Base-by-base conservation (phyloP, 1,139 yeast species). In the Blastobotrys raffinosifermentans region DNA sequence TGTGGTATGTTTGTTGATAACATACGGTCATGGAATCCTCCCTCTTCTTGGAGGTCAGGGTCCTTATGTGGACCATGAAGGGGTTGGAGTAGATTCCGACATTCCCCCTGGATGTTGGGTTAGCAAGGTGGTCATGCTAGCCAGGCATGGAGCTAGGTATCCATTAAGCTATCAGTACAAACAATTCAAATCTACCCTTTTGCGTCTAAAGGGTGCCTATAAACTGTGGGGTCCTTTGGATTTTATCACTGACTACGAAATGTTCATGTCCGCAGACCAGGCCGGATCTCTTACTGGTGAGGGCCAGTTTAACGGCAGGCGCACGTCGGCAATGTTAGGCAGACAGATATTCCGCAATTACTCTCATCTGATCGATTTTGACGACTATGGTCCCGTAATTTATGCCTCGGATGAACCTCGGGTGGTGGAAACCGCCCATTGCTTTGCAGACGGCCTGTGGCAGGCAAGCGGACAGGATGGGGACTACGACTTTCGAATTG, bases 11-110 rank as follows among this genome's bases (percentile, higher is more conserved):
- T n/a, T n/a, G n/a, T n/a, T n/a, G n/a, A n/a, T n/a, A n/a, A n/a
- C n/a, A n/a, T n/a, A n/a, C n/a, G n/a, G n/a, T n/a, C n/a, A n/a
- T n/a, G n/a, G n/a, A n/a, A n/a, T n/a, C n/a, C n/a, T n/a, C n/a
- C n/a, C n/a, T n/a, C n/a, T n/a, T 9, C 18, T 40, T 11, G 43
- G 40, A 16, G 34, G 38, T 6, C 26, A 29, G 16, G 43, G 43
- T 11, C 43, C 43, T 4, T 40, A 31, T 19, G 0, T 72, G 64
- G 46, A 61, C 69, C 65, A 75, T 4, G 71, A 77, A 51, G 60
- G 63, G 23, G 49, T 69, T 33, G 53, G 59, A 1, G 64, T 65
- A 61, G 23, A 26, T n/a, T 62, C 31, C 70, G 26, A 29, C 23
- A 15, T 30, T 13, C 45, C 45, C 5, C 19, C 15, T 5, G 26